phyloP scores from a whole-genome alignment of 352 stramenopile species.

The Thraustochytrium striatum region DNA sequence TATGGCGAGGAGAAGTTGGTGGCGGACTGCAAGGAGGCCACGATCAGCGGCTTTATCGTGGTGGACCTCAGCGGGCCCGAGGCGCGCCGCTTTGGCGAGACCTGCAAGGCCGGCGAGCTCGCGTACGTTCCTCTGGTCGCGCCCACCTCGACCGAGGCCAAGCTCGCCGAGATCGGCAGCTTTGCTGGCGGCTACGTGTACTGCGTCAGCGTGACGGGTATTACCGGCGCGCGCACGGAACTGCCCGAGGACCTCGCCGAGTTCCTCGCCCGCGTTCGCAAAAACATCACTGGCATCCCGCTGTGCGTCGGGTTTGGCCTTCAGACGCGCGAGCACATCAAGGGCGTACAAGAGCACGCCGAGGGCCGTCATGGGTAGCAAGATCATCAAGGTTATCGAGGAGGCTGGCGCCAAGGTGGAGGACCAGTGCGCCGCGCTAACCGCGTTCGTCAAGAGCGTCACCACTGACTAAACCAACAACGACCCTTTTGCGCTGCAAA shows the following conservation, averaged over 20 bases:
- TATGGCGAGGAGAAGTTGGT: slow-evolving; percentile 89
- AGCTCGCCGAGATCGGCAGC: slow-evolving; percentile 72
- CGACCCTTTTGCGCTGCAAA: not conserved
- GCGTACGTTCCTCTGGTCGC: slow-evolving; percentile 94
- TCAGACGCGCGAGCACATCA: slow-evolving; percentile 81
- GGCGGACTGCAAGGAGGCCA: slow-evolving; percentile 67
- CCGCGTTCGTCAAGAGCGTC: slow-evolving; percentile 30
- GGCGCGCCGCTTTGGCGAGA: slow-evolving; percentile 76
- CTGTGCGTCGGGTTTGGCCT: slow-evolving; percentile 95
- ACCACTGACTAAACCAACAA: slow-evolving; percentile 2
- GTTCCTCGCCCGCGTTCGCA: slow-evolving; percentile 81
- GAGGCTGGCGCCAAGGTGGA: slow-evolving; percentile 6
- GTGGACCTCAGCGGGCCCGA: slow-evolving; percentile 95
- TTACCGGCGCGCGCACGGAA: slow-evolving; percentile 84
- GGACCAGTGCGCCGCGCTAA: slow-evolving; percentile 24
- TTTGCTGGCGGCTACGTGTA: slow-evolving; percentile 67
- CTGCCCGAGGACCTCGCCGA: slow-evolving; percentile 83
- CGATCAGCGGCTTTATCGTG: slow-evolving; percentile 95
- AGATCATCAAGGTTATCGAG: slow-evolving; percentile 44
- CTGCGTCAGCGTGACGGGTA: slow-evolving; percentile 73
- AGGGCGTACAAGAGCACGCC: slow-evolving; percentile 81
- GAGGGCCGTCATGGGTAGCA: slow-evolving; percentile 77
- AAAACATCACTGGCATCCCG: slow-evolving; percentile 61
- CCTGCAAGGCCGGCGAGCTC: slow-evolving; percentile 80
- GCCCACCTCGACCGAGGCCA: slow-evolving; percentile 89